phyloP scores from a whole-genome alignment of 129 eudicot genomes.

The Lonicera japonica region DNA sequence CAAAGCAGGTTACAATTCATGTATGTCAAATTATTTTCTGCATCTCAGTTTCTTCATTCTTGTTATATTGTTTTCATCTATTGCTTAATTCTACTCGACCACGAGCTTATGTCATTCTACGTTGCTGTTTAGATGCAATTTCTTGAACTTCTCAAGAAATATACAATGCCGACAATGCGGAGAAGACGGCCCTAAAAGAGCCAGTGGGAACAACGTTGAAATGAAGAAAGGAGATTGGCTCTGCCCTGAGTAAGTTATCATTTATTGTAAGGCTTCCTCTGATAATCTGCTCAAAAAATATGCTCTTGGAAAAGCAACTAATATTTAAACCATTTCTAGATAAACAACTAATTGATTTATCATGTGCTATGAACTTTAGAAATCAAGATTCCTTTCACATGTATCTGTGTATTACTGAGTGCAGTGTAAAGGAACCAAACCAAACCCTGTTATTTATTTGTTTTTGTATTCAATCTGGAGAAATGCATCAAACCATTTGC shows the following conservation, averaged over 20 bases:
- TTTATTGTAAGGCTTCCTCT: background rate
- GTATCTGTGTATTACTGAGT: too few species aligned
- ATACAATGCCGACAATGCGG: conserved; percentile 28
- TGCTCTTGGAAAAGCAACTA: conserved; percentile 1
- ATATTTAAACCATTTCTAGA: too few species aligned
- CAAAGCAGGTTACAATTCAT: background rate
- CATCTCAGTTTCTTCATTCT: too few species aligned
- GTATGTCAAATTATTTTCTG: too few species aligned
- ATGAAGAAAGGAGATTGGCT: conserved; percentile 37
- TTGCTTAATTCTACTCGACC: background rate
- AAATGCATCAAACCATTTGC: too few species aligned
- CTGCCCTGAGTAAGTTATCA: conserved; percentile 25
- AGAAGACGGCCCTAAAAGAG: conserved; percentile 22
- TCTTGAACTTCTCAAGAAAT: conserved; percentile 30
- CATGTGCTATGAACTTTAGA: too few species aligned
- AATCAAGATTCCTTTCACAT: too few species aligned
- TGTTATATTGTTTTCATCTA: too few species aligned
- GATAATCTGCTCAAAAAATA: background rate
- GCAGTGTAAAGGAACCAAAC: too few species aligned
- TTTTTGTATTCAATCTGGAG: too few species aligned
- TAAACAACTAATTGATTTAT: too few species aligned
- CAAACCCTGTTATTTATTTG: too few species aligned
- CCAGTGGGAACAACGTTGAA: conserved; percentile 12
- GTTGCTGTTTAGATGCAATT: conserved; percentile 26
- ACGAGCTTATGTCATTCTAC: background rate